These are phyloP conservation scores for Byssothecium circinans DNA, from an alignment of 2,329 filamentous ascomycete genomes.

Conservation along the genomic window DNA sequence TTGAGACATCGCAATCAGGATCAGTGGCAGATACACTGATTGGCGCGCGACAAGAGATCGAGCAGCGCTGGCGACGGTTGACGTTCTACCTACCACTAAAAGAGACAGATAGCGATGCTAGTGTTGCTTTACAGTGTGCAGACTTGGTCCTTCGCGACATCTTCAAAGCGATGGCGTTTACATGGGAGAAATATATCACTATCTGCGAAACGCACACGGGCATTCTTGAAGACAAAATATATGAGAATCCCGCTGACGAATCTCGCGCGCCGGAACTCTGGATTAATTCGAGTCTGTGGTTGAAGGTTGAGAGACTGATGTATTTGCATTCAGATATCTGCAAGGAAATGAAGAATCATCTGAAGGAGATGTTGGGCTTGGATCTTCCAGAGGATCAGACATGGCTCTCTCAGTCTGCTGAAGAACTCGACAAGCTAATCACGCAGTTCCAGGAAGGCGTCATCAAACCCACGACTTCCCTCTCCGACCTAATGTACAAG, in stretches of 20 bases:
- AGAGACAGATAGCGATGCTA: constrained; percentile 47
- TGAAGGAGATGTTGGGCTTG: constrained; percentile 46
- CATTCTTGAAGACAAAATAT: constrained; percentile 51
- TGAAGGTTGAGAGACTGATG: constrained; percentile 56
- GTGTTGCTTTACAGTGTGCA: constrained; percentile 52
- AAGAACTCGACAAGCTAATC: constrained; percentile 51
- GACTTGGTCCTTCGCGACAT: constrained; percentile 54
- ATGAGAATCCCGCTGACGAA: constrained; percentile 57
- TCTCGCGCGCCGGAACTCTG: constrained; percentile 56
- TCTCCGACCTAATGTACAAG: constrained; percentile 57
- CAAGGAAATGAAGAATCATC: constrained; percentile 49
- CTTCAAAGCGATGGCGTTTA: constrained; percentile 50
- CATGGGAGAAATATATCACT: constrained; percentile 52
- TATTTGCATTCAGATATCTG: constrained; percentile 54
- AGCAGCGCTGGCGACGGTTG: constrained; percentile 56
- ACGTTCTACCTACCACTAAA: constrained; percentile 54
- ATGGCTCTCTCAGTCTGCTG: constrained; percentile 47
- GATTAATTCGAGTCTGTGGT: constrained; percentile 54
- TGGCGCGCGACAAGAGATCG: constrained; percentile 53
- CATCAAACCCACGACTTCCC: constrained; percentile 53
- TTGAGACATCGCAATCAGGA: constrained; percentile 54
- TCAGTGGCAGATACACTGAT: constrained; percentile 55
- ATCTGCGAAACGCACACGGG: constrained; percentile 53
- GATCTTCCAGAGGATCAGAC: constrained; percentile 35
- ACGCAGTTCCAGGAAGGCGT: constrained; percentile 55